Evolutionary conservation across 768 basidiomycete species (phyloP), one percentile per base, ranked within the genome.

Genomic region (Cystobasidium ongulense): DNA sequence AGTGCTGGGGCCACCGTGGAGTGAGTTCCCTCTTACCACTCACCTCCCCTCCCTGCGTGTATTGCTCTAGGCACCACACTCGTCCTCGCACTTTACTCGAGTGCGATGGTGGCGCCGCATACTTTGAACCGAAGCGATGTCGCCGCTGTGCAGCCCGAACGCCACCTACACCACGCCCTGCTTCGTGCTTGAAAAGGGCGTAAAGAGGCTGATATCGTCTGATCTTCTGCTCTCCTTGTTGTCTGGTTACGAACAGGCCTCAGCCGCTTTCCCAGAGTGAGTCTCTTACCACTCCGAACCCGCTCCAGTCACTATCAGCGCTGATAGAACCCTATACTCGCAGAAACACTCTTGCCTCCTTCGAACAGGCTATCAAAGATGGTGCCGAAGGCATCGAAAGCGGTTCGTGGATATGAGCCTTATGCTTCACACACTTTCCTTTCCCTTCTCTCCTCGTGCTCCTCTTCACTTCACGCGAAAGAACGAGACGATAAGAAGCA

Each of bases 351-450:
- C 68, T 71, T 27, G 68, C 68, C 31, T 71, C 68, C 2, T 71
- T 71, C 68, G 54, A 71, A 43, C 68, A 71, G 39, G 95, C 95
- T 80, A 92, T 96, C 75, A 87, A 88, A 59, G 93, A 96, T 83
- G 95, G 95, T 74, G 89, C 92, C 57, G 92, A 99, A 81, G 94
- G 88, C 76, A 95, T 99, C 79, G 95, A 99, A 86, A 93, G 91
- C 81, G 95, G 96, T 84, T 57, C 75, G 84, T 77, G 10, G 4
- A 53, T 8, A 29, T 36, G 36, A 4, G 33, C 63, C 63, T 35
- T 13, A 21, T 64, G 33, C 50, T n/a, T 5, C 50, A 11, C 23
- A n/a, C 35, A 17, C 68, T 15, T 35, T 38, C 68, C 27, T 8
- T 21, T 35, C 53, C n/a, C 39, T 18, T 21, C 52, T 54, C 23